Base-by-base conservation (phyloP, 1,284 basidiomycete species). In the Ceratobasidium sp. region DNA sequence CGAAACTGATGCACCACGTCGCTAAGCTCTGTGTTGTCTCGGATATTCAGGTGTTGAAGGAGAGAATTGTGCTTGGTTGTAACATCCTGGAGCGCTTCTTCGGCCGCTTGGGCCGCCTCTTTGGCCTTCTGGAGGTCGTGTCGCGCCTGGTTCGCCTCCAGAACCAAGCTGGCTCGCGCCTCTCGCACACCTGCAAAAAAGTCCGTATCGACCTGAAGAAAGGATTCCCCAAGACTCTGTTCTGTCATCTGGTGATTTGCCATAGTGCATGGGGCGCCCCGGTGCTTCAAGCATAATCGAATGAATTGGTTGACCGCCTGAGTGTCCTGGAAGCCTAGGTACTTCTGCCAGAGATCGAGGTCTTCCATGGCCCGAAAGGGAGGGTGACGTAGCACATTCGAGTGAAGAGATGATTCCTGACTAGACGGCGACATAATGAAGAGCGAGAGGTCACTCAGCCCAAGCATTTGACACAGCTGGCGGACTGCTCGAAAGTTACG, bases 1-100 rank as follows among this genome's bases (percentile, higher is more conserved):
- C 14, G 34, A 19, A 61, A 61, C 22, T 22, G 34, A n/a, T 61
- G 31, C 5, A 37, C 22, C 8, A 61, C 22, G 16, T 41, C 58
- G 34, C 58, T 37, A 11, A 39, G 34, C 58, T 61, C 58, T n/a
- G 34, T 61, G 37, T 61, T 61, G 58, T 61, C 58, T 7, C 58
- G 34, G 14, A 61, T 19, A 39, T 37, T 61, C 11, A 41, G 34
- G 19, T 39, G 31, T 9, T 41, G 58, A 39, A 61, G 58, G 11
- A 61, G 34, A 5, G 58, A 61, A n/a, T 61, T 37, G n/a, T 61
- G 31, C 19, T 31, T 31, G 16, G 11, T 9, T n/a, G 34, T 41
- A 19, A 31, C 19, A 6, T 39, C 37, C 2, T 61, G 34, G 11
- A 61, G 37, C 34, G 27, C 19, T 13, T n/a, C 9, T 22, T 61